These are phyloP conservation scores for Pseudogymnoascus sp. DNA, from an alignment of 2,329 filamentous ascomycete genomes.

Conservation along the genomic window DNA sequence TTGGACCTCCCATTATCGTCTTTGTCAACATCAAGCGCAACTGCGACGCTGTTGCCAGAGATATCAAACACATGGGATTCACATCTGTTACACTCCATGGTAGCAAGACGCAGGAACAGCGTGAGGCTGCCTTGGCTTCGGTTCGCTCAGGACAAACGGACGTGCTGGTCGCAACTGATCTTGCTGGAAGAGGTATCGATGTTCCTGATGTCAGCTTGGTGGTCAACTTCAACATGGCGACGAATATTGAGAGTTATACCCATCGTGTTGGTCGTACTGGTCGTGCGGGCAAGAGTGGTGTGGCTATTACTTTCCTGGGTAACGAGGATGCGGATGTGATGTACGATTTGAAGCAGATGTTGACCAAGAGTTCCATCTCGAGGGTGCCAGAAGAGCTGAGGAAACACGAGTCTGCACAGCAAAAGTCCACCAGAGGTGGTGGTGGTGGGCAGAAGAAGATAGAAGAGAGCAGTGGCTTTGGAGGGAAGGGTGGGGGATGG, in stretches of 20 bases:
- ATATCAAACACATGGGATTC: slow-evolving; percentile 92
- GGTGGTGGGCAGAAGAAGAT: slow-evolving; percentile 39
- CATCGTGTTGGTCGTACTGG: slow-evolving; percentile 95
- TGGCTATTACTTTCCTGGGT: slow-evolving; percentile 91
- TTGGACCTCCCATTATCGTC: slow-evolving; percentile 86
- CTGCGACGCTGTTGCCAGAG: slow-evolving; percentile 87
- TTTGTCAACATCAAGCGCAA: slow-evolving; percentile 99
- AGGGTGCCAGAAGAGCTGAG: slow-evolving; percentile 86
- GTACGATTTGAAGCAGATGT: slow-evolving; percentile 94
- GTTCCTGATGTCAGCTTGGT: slow-evolving; percentile 89
- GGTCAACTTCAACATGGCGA: slow-evolving; percentile 98
- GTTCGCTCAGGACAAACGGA: slow-evolving; percentile 73
- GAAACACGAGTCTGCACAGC: slow-evolving; percentile 85
- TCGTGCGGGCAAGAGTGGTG: slow-evolving; percentile 93
- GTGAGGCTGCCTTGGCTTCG: slow-evolving; percentile 83
- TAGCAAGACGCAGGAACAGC: slow-evolving; percentile 94
- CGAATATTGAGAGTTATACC: slow-evolving; percentile 86
- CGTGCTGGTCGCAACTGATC: slow-evolving; percentile 88
- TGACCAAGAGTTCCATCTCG: slow-evolving; percentile 80
- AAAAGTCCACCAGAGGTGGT: slow-evolving; percentile 51
- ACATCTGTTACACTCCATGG: slow-evolving; percentile 86
- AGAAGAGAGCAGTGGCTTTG: slow-evolving; percentile 32
- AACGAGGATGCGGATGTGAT: slow-evolving; percentile 82
- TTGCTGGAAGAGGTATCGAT: slow-evolving; percentile 96
- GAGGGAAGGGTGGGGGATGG: slow-evolving; percentile 30